A percentile compares a stretch with the other conserved stretches of the same genome.
phyloP scores from a whole-genome alignment of 1,139 yeast species.

The Pichia sp. region DNA sequence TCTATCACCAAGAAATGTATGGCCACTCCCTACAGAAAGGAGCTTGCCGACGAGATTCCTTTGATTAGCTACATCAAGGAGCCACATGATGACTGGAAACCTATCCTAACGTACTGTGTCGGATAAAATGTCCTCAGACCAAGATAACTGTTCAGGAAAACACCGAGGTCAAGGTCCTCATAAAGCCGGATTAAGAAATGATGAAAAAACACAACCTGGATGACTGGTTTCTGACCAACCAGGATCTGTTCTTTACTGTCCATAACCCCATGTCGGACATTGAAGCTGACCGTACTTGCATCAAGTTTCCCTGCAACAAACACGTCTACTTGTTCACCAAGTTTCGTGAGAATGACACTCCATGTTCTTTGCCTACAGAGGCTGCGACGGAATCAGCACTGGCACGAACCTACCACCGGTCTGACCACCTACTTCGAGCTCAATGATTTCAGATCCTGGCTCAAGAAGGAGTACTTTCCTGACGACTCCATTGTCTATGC shows the following conservation, averaged over 20 bases:
- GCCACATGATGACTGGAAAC: neutral
- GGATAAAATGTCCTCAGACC: neutral
- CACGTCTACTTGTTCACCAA: neutral
- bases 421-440: neutral
- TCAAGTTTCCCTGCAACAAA: neutral
- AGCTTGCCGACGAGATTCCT: neutral
- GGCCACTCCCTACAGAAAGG: neutral
- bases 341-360: neutral
- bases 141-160: neutral
- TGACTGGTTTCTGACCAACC: neutral
- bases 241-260: neutral
- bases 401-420: neutral
- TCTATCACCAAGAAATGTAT: neutral
- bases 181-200: neutral
- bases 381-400: neutral
- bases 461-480: neutral
- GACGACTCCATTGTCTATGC: neutral
- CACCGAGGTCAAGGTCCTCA: neutral
- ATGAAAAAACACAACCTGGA: neutral
- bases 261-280: neutral
- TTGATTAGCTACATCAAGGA: neutral
- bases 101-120: neutral
- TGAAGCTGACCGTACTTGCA: neutral
- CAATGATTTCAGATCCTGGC: neutral
- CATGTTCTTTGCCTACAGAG: neutral